A percentile compares a stretch with the other conserved stretches of the same genome.
These are phyloP conservation scores for Spathaspora hagerdaliae DNA, from an alignment of 805 yeast genomes.

Conservation along the genomic window DNA sequence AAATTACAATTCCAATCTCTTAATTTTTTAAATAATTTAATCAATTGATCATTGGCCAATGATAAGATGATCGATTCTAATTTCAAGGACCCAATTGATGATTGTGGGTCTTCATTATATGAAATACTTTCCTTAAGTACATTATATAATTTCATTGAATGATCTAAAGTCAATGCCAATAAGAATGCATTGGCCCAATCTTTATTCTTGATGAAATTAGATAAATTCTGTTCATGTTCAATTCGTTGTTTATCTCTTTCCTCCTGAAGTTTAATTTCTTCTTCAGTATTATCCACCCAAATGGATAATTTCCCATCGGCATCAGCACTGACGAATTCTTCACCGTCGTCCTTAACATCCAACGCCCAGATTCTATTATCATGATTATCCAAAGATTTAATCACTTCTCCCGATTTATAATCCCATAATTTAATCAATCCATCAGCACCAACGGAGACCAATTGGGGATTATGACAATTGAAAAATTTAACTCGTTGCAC, in stretches of 20 bases:
- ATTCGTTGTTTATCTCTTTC: constrained; percentile 50
- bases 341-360: constrained; percentile 61
- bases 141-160: constrained; percentile 82
- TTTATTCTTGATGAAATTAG: constrained; percentile 63
- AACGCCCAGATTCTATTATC: constrained; percentile 94
- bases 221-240: constrained; percentile 85
- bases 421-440: constrained; percentile 94
- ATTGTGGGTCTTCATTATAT: constrained; percentile 44
- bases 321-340: constrained; percentile 76
- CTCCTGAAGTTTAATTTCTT: constrained; percentile 52
- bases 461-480: constrained; percentile 54
- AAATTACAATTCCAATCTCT: constrained; percentile 96
- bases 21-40: constrained; percentile 62
- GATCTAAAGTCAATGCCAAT: constrained; percentile 81
- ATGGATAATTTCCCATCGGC: constrained; percentile 90
- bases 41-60: constrained; percentile 57
- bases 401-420: constrained; percentile 62
- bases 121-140: constrained; percentile 63
- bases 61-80: constrained; percentile 62
- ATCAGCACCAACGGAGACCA: constrained; percentile 86
- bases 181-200: constrained; percentile 90
- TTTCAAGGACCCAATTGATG: constrained; percentile 50
- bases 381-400: constrained; percentile 84
- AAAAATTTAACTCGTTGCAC: constrained; percentile 78
- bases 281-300: constrained; percentile 88